Base-by-base conservation (phyloP, 1,139 yeast species). In the Hemisphaericaspora subhashii region DNA sequence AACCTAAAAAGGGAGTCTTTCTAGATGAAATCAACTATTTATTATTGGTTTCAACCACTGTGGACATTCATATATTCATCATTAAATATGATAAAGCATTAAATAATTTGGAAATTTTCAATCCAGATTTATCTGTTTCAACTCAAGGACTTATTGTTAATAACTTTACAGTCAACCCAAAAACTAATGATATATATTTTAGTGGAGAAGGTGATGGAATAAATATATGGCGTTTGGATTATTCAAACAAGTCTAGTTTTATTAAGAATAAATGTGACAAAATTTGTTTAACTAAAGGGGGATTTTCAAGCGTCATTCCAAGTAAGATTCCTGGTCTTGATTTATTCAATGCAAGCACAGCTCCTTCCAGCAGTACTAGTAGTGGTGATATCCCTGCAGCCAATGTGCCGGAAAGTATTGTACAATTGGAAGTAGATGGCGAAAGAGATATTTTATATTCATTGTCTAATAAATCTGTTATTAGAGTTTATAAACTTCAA, bases 211-310 rank as follows among this genome's bases (percentile, higher is more conserved):
- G 83, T 14, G 89, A 86, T 50, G 95, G 92, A 3, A 67, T 77
- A 33, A 82, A 90, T 51, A 72, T 94, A 35, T 92, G 97, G 96
- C 89, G 88, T 55, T 69, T 92, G 41, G 83, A 80, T 44, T 94
- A 94, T 57, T 78, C 90, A n/a, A 85, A 83, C 47, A 79, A 85
- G 26, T 92, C 90, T 34, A 84, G 88, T 36, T 92, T 96, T 86
- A 88, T 88, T 55, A 81, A 83, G 46, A 85, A 86, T 54, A 84
- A 82, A 52, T 87, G 96, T 55, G 82, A 81, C 48, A 89, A 88
- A 58, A 79, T 83, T 23, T 87, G 96, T 56, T 72, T 84, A 37
- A 85, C 94, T 1, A 81, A 84, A 55, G 75, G 83, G 10, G 79
- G 86, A 0, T 67, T 85, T 36, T 73, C 84, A 1, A 72, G 77